Conservation (phyloP, 352 stramenopile species). For the Phytophthora syringae region DNA sequence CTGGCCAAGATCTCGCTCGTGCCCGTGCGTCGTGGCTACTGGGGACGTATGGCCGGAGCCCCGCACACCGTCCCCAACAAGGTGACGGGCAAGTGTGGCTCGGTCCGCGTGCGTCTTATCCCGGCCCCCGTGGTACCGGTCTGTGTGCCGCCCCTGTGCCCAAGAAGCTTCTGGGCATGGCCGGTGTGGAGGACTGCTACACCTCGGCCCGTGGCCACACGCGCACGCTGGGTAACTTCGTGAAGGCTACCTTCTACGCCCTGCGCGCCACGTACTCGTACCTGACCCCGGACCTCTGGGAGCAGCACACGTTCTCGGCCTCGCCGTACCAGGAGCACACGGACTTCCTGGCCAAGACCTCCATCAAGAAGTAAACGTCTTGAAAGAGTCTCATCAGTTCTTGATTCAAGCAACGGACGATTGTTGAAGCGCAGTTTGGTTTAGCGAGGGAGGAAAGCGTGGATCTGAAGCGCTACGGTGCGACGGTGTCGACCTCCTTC, state of each 20-base stretch:
- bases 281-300: constrained; percentile 99
- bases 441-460: constrained; percentile 74
- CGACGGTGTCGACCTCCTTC: constrained; percentile 88
- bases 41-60: constrained; percentile 94
- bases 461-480: constrained; percentile 88
- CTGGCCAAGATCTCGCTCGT: constrained; percentile 99
- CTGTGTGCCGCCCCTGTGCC: constrained; percentile 97
- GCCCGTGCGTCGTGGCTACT: constrained; percentile 99
- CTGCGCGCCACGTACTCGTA: constrained; percentile 98
- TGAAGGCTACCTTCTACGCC: constrained; percentile 99
- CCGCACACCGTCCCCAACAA: constrained; percentile 99
- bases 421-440: constrained; percentile 29
- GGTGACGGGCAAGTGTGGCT: constrained; percentile 99
- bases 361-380: constrained; percentile 87
- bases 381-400: constrained; percentile 32
- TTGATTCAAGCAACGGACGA: constrained; percentile 37
- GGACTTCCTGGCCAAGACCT: constrained; percentile 98
- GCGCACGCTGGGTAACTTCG: constrained; percentile 99
- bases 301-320: constrained; percentile 92
- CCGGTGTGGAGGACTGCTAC: constrained; percentile 98
- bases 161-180: constrained; percentile 99
- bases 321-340: constrained; percentile 99
- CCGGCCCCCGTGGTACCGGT: constrained; percentile 98
- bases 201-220: constrained; percentile 97
- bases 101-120: constrained; percentile 99